Conservation (phyloP, 202 grass and related monocot genomes). For the Cymbopogon flexuosus region DNA sequence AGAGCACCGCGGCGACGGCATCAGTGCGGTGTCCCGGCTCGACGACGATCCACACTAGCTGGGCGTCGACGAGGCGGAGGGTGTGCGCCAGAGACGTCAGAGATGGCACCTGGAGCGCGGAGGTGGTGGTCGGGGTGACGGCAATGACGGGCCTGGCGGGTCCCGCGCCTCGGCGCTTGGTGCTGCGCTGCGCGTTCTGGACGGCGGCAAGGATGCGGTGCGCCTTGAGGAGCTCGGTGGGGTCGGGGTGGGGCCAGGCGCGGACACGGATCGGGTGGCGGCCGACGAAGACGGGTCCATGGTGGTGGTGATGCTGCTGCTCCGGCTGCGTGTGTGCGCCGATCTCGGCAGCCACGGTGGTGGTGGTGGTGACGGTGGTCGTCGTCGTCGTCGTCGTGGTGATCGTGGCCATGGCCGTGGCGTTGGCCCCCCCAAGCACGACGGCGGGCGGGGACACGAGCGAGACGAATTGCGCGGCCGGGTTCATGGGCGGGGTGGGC, state of each 20-base stretch:
- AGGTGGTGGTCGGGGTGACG: slow-evolving; percentile 52
- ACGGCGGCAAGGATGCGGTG: slow-evolving; percentile 70
- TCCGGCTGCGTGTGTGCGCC: neutral
- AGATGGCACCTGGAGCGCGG: slow-evolving; percentile 55
- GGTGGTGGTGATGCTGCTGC: slow-evolving; percentile 6
- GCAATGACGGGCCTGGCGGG: slow-evolving; percentile 43
- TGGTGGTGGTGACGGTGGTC: slow-evolving; percentile 10
- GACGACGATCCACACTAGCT: slow-evolving; percentile 60
- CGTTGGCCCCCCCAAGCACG: slow-evolving; percentile 30
- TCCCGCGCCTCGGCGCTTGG: slow-evolving; percentile 6
- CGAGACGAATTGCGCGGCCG: slow-evolving; percentile 43
- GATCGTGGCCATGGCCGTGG: slow-evolving; percentile 18
- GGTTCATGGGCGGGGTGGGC: slow-evolving; percentile 41
- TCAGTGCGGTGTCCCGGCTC: slow-evolving; percentile 49
- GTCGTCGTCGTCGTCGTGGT: neutral
- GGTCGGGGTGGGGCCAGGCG: slow-evolving; percentile 65
- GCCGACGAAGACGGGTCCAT: slow-evolving; percentile 57
- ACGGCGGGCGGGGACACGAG: slow-evolving; percentile 42
- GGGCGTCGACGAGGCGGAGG: slow-evolving; percentile 50
- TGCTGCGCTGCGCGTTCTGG: slow-evolving; percentile 66
- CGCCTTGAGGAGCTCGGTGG: slow-evolving; percentile 60
- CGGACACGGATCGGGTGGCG: slow-evolving; percentile 77
- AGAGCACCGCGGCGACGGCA: slow-evolving; percentile 50
- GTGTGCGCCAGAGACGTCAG: slow-evolving; percentile 61
- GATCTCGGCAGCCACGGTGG: slow-evolving; percentile 31